Evolutionary conservation across 148 eudicot species (phyloP), one percentile per base, ranked within the genome.

Genomic region (Cornus kousa): DNA sequence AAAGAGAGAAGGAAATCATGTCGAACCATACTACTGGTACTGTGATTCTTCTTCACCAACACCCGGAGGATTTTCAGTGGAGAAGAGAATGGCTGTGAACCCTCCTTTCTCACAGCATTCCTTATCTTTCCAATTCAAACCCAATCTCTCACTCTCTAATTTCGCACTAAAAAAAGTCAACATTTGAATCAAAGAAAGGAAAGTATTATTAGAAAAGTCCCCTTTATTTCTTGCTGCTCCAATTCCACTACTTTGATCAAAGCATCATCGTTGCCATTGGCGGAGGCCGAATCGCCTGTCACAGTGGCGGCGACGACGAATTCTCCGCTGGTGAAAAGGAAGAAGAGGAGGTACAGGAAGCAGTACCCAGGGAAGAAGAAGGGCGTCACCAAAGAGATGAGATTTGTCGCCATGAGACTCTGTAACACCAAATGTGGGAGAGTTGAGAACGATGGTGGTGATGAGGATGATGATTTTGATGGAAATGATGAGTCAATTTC

Each of bases 191-290:
- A 13, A n/a, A 23, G 28, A 9, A 74, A 35, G 67, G 17, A 0
- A 46, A 43, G 10, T 9, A 32, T 74, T 57, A 8, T 7, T 16
- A 59, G 67, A 76, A 31, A 31, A 33, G 4, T 9, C 31, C 72
- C 24, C 23, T 24, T 65, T n/a, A 68, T 77, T 31, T 77, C 67
- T 20, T 77, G 73, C 50, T 68, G 73, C 53, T 53, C 79, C n/a
- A 37, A 11, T 48, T 73, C 64, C 19, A 2, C 20, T 31, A 2
- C 65, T 31, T 24, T 65, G 7, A 4, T 6, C 14, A 4, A 37
- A 3, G 4, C 60, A 0, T 24, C 74, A 12, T 46, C 33, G 4
- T 32, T 46, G 32, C 16, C 74, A 4, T 20, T 74, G 31, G 8
- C 75, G 16, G 9, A 16, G 62, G 74, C 64, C 7, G 8, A 43